These are phyloP conservation scores for Serendipita sp. DNA, from an alignment of 1,284 basidiomycete genomes.

Conservation along the genomic window DNA sequence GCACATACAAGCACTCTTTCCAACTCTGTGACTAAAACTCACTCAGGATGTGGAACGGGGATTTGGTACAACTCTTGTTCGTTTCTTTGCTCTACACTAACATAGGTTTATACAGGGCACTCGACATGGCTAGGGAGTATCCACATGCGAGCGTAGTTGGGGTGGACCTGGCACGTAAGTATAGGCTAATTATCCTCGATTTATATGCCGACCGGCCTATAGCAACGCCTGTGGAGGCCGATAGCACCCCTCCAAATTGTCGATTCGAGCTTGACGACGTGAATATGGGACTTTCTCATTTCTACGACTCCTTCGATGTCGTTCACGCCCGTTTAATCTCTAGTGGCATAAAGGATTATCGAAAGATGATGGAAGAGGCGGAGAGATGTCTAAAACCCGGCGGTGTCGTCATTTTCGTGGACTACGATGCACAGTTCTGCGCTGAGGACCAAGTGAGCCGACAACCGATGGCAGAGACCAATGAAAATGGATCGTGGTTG, in stretches of 20 bases:
- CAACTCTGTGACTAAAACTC: neutral
- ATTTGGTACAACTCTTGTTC: neutral
- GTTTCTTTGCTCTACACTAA: neutral
- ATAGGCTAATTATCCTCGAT: neutral
- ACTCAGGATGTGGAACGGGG: neutral
- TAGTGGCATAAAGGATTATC: constrained; percentile 2
- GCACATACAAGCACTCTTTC: neutral
- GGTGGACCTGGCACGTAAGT: neutral
- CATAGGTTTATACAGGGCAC: neutral
- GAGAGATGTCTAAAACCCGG: neutral
- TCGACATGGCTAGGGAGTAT: neutral
- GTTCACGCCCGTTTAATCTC: constrained; percentile 8
- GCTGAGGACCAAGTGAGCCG: neutral
- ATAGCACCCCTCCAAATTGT: neutral
- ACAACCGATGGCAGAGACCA: neutral
- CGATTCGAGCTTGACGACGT: constrained; percentile 7
- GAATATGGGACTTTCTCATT: constrained; percentile 4
- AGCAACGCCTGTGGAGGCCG: neutral
- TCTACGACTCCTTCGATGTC: constrained; percentile 8
- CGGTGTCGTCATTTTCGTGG: neutral
- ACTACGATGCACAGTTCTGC: constrained; percentile 1
- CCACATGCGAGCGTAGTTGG: neutral
- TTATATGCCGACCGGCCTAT: neutral
- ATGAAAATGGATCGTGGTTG: neutral
- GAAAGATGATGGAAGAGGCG: neutral